Base-by-base conservation (phyloP, 768 basidiomycete species). In the Trametopsis cervina region DNA sequence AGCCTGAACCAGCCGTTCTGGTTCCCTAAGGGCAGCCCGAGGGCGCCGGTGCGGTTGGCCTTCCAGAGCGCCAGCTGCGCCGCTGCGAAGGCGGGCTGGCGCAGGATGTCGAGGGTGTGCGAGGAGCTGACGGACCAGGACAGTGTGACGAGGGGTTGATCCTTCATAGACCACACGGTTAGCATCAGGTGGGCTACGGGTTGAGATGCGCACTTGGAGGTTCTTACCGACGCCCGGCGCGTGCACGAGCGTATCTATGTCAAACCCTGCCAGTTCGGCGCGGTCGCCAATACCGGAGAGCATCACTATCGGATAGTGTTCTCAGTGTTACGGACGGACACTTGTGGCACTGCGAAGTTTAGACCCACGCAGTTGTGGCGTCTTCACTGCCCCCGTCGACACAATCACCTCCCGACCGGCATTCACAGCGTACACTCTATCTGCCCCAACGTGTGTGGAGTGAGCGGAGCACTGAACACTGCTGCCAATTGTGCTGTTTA, bases 341-440 rank as follows among this genome's bases (percentile, higher is more conserved):
- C n/a, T n/a, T n/a, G n/a, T n/a, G n/a, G n/a, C n/a, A n/a, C n/a
- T n/a, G n/a, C n/a, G n/a, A n/a, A n/a, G n/a, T n/a, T 33, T 7
- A 15, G 7, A 33, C 29, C 29, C 29, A 33, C 29, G 29, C 29
- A 33, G 15, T 33, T 54, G 53, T 7, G 53, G 53, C 10, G 53
- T 54, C 40, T 66, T 59, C 24, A 72, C 52, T 1, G 69, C 23
- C 12, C 57, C 59, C 6, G 53, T 59, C 13, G 56, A 54, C 9
- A 60, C 46, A 37, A 60, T 52, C 9, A 56, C 47, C 33, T 58
- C 50, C 15, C 44, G 36, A 5, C 23, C 45, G 15, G 50, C 54
- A 15, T 35, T 48, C 7, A 53, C 7, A 15, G 40, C 27, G 18
- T 40, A 18, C 9, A n/a, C 7, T 18, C 15, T 33, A 15, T 15